Evolutionary conservation across 2,329 filamentous ascomycete genomes (phyloP), one percentile per base, ranked within the genome.

Genomic region (Aspergillus quadrilineatus): DNA sequence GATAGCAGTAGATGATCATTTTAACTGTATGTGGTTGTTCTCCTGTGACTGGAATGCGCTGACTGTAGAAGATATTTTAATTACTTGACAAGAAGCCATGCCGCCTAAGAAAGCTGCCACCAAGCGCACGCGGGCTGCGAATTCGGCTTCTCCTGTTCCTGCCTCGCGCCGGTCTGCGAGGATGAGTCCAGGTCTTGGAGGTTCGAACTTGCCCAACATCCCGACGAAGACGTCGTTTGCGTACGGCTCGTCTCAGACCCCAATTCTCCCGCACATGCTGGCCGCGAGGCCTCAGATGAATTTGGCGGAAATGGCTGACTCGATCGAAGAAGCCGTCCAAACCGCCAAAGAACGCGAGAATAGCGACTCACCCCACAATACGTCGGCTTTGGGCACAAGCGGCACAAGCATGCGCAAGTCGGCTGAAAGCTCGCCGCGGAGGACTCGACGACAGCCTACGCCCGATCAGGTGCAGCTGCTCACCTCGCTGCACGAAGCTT

Each of bases 171-270:
- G 57, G 44, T 54, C 62, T 44, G 60, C 41, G 9, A 60, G 62
- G 34, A 63, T 61, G 47, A 74, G 50, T 41, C 55, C 57, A 29
- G 53, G 36, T 29, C 47, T 49, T 37, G 61, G 48, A 32, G 61
- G 67, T 58, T 67, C 69, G 42, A 59, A 55, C 50, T 62, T 77
- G 34, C 74, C 74, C 6, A 66, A 69, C 49, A 63, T 77, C 47
- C 71, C 73, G 41, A 70, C 70, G 26, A 71, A 72, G 52, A 69
- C 71, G 45, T 75, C 75, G 1, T 76, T 72, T 55, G 72, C 72
- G 12, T 77, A 77, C 66, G 75, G 75, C 29, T 70, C 73, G 6
- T 68, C 67, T 17, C 67, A 68, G 22, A 69, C 70, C 10, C 67
- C 72, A 14, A 62, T 67, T 26, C 62, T 77, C 17, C 74, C 75